These are phyloP conservation scores for Stephania yunnanensis DNA, from an alignment of 164 flowering plant genomes.

Conservation along the genomic window DNA sequence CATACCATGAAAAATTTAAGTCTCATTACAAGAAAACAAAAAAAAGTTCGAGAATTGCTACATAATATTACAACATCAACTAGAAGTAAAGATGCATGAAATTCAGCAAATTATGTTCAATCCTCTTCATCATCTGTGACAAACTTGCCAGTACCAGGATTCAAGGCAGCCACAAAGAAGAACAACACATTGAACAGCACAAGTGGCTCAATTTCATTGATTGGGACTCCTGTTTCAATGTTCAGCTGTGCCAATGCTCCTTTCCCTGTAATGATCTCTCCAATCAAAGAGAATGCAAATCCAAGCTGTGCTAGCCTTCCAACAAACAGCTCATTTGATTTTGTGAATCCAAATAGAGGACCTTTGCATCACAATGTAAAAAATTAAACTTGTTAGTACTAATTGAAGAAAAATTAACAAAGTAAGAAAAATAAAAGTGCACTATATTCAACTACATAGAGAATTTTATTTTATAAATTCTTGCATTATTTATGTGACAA, in stretches of 20 bases:
- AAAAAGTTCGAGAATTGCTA: not conserved
- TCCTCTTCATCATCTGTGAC: conserved; percentile 77
- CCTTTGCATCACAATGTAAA: conserved; percentile 31
- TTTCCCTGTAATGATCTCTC: conserved; percentile 91
- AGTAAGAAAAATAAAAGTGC: not conserved
- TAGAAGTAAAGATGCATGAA: not conserved
- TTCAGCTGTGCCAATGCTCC: conserved; percentile 92
- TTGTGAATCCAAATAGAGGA: conserved; percentile 93
- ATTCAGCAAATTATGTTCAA: conserved; percentile 1
- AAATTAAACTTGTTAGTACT: not conserved
- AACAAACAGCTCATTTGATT: conserved; percentile 91
- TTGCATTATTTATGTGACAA: not conserved
- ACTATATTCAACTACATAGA: too few species aligned
- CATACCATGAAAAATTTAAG: not conserved
- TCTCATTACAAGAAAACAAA: not conserved
- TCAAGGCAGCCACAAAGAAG: conserved; percentile 92
- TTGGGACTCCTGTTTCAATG: conserved; percentile 93
- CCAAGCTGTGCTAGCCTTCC: conserved; percentile 99
- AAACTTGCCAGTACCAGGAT: conserved; percentile 93
- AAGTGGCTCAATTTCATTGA: conserved; percentile 84
- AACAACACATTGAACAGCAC: conserved; percentile 76
- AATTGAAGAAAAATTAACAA: too few species aligned
- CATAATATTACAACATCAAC: not conserved
- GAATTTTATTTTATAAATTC: not conserved
- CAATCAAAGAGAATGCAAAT: conserved; percentile 87